phyloP scores from a whole-genome alignment of 352 stramenopile genomes.

The Phytophthora syringae region DNA sequence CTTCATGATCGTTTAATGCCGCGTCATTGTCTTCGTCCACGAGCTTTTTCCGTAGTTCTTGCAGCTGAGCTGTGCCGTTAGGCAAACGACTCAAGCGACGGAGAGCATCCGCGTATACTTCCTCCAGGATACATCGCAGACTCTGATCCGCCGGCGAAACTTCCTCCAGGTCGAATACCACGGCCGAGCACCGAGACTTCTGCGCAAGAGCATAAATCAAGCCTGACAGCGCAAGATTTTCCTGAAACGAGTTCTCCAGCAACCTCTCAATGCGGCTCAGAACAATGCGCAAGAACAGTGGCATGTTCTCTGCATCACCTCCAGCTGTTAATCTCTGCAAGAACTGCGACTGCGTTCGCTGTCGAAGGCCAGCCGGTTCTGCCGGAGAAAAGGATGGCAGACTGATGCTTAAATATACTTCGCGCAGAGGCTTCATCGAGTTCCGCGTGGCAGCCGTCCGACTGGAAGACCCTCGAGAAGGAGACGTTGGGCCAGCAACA shows the following conservation, averaged over 20 bases:
- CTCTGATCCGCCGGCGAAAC: constrained; percentile 45
- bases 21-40: constrained; percentile 74
- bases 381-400: constrained; percentile 77
- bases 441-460: constrained; percentile 67
- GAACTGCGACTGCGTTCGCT: constrained; percentile 32
- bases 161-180: constrained; percentile 70
- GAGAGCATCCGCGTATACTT: constrained; percentile 74
- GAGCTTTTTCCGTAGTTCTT: constrained; percentile 69
- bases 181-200: constrained; percentile 51
- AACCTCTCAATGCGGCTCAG: constrained; percentile 77
- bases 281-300: constrained; percentile 78
- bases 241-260: constrained; percentile 83
- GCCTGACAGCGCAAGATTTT: constrained; percentile 84
- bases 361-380: constrained; percentile 35
- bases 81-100: constrained; percentile 66
- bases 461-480: constrained; percentile 37
- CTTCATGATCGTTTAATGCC: constrained; percentile 65
- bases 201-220: constrained; percentile 77
- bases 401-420: constrained; percentile 72
- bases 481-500: constrained; percentile 6
- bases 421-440: constrained; percentile 68
- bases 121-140: constrained; percentile 81
- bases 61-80: constrained; percentile 49
- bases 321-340: constrained; percentile 19
- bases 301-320: constrained; percentile 26